Evolutionary conservation across 2,329 filamentous ascomycete species (phyloP).

Genomic region (Gaeumannomyces tritici): DNA sequence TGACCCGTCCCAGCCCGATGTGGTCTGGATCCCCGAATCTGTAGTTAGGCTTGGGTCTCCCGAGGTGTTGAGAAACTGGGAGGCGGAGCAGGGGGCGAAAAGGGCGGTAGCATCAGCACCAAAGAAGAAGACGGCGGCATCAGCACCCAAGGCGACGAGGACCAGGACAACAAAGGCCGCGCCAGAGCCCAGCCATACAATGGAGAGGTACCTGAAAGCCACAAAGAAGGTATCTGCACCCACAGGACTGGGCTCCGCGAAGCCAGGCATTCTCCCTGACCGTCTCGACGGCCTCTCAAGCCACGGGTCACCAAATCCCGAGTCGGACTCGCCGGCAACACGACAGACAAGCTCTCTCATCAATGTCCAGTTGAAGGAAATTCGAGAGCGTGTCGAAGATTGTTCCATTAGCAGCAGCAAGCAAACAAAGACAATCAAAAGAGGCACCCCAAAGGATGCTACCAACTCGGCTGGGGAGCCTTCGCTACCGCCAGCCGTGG

Average conservation of each 20-base stretch:
- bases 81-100: slow-evolving; percentile 29
- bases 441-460: not conserved
- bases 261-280: not conserved
- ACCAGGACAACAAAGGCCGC: slow-evolving; percentile 2
- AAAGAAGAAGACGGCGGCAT: slow-evolving; percentile 10
- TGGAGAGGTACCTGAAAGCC: slow-evolving; percentile 28
- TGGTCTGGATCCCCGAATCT: slow-evolving; percentile 59
- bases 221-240: slow-evolving; percentile 19
- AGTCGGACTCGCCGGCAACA: not conserved
- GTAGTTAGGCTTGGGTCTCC: slow-evolving; percentile 57
- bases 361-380: not conserved
- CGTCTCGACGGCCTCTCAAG: not conserved
- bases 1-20: slow-evolving; percentile 56
- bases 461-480: not conserved
- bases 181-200: slow-evolving; percentile 16
- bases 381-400: too few species aligned
- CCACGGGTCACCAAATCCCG: not conserved
- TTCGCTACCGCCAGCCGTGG: not conserved
- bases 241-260: not conserved
- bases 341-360: not conserved
- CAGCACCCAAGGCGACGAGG: slow-evolving; percentile 3
- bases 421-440: not conserved
- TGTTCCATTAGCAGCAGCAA: not conserved
- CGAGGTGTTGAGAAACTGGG: slow-evolving; percentile 55
- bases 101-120: not conserved